These are phyloP conservation scores for Podospora pseudocomata DNA, from an alignment of 495 filamentous ascomycete species.

Conservation along the genomic window DNA sequence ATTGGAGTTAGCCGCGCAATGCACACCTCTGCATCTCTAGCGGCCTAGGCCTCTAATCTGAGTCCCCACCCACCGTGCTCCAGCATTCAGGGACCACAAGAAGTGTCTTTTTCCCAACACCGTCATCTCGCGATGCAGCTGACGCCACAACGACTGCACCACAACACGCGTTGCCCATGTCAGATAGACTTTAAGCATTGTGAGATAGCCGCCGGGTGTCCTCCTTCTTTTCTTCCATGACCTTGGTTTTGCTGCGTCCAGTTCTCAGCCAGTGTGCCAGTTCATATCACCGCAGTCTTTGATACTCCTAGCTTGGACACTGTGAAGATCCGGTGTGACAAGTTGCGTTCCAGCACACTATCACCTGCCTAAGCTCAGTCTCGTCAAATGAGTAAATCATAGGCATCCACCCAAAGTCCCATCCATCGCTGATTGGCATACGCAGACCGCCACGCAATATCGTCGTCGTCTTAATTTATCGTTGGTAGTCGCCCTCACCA, in stretches of 20 bases:
- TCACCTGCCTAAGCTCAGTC: not conserved
- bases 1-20: not conserved
- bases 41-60: not conserved
- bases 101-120: not conserved
- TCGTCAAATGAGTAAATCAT: not conserved
- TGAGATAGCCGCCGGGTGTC: not conserved
- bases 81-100: not conserved
- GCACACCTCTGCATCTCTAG: not conserved
- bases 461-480: not conserved
- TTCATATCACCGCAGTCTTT: no score
- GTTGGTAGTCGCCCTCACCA: not conserved
- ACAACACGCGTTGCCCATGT: not conserved
- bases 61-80: no score
- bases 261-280: not conserved
- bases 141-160: not conserved
- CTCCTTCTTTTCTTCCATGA: not conserved
- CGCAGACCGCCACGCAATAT: not conserved
- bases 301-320: no score
- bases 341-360: not conserved
- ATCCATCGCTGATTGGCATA: not conserved
- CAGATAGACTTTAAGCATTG: not conserved
- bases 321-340: not conserved
- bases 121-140: not conserved
- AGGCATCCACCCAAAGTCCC: not conserved
- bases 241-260: not conserved